Evolutionary conservation across 2,329 filamentous ascomycete genomes (phyloP).

Genomic region (Rhynchosporium secalis): DNA sequence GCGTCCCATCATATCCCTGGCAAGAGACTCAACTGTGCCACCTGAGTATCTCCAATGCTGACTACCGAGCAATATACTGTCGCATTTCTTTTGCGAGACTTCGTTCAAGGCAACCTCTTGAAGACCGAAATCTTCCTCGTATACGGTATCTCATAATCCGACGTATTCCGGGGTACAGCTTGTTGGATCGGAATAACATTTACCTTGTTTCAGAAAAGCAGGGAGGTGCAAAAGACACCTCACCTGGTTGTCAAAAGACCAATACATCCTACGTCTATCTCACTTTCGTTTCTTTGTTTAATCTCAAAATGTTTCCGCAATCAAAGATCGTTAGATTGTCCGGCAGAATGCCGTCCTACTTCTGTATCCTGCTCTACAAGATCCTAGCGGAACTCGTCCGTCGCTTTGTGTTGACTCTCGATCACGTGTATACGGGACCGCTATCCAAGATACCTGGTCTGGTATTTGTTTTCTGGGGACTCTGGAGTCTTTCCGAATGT

Average conservation of each 20-base stretch:
- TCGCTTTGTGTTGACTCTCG: constrained; percentile 16
- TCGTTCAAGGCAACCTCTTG: too few species aligned
- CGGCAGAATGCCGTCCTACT: constrained; percentile 3
- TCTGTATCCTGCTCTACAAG: not conserved
- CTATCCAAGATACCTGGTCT: constrained; percentile 30
- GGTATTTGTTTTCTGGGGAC: constrained; percentile 18
- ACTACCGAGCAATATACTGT: not conserved
- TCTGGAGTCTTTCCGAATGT: constrained; percentile 14
- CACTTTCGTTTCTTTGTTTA: not conserved
- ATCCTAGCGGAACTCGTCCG: constrained; percentile 17
- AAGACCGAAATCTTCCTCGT: not conserved
- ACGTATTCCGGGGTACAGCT: too few species aligned
- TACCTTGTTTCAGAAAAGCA: too few species aligned
- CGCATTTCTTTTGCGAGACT: not conserved
- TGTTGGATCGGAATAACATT: too few species aligned
- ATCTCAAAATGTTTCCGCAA: not conserved
- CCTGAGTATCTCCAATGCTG: not conserved
- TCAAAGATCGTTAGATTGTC: not conserved
- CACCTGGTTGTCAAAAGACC: too few species aligned
- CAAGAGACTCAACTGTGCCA: constrained; percentile 1
- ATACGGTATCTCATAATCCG: not conserved
- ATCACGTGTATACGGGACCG: constrained; percentile 23
- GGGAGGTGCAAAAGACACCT: too few species aligned
- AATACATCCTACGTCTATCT: too few species aligned
- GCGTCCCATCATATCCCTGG: too few species aligned